A percentile compares a stretch with the other conserved stretches of the same genome.
Conservation (phyloP, 2,329 filamentous ascomycete species). For the Magnaporthiopsis incrustans region DNA sequence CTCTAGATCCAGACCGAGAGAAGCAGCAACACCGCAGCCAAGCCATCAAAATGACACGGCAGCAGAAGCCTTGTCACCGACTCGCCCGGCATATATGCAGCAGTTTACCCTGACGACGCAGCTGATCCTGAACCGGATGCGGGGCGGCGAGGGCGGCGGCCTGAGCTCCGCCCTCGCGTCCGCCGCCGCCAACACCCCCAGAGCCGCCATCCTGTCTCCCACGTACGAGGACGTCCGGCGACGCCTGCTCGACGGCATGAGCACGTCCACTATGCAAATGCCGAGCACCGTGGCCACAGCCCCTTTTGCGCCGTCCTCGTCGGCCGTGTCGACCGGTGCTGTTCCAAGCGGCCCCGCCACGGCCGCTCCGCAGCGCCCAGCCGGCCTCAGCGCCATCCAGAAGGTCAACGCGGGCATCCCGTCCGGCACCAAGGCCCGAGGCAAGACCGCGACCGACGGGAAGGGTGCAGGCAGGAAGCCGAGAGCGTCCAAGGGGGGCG, state of each 20-base stretch:
- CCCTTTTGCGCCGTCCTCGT: slow-evolving; percentile 9
- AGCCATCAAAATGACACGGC: neutral
- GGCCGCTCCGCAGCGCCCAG: neutral
- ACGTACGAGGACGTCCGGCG: slow-evolving; percentile 31
- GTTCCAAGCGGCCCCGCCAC: neutral
- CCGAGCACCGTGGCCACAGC: slow-evolving; percentile 13
- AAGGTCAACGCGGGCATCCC: slow-evolving; percentile 18
- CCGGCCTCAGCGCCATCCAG: slow-evolving; percentile 18
- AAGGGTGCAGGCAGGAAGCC: slow-evolving; percentile 9
- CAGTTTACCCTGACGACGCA: slow-evolving; percentile 28
- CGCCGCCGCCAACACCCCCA: slow-evolving; percentile 17
- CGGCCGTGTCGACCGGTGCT: neutral
- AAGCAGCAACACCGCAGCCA: neutral
- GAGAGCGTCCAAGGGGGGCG: neutral
- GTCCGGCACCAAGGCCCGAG: neutral
- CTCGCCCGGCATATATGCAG: slow-evolving; percentile 17
- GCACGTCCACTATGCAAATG: slow-evolving; percentile 30
- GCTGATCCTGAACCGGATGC: slow-evolving; percentile 31
- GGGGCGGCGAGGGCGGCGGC: slow-evolving; percentile 23
- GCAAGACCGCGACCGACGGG: slow-evolving; percentile 2
- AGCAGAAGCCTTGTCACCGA: slow-evolving; percentile 5
- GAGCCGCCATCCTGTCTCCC: slow-evolving; percentile 22
- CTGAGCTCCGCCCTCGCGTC: slow-evolving; percentile 26
- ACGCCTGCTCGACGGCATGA: slow-evolving; percentile 31
- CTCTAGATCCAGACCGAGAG: neutral